These are phyloP conservation scores for Annona squamosa DNA, from an alignment of 164 flowering plant species.

Conservation along the genomic window DNA sequence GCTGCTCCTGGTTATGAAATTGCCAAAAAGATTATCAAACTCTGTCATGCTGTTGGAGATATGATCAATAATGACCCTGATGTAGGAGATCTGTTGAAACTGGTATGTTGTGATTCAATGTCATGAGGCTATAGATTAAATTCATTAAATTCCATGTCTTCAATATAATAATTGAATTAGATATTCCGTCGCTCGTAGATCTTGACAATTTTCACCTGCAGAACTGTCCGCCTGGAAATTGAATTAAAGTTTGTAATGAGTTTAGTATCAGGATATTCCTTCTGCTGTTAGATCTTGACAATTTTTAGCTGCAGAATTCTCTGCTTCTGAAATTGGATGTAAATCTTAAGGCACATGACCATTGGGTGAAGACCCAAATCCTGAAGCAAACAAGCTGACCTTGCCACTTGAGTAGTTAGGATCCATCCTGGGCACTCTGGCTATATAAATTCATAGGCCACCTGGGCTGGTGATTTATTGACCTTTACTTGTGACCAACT, in stretches of 20 bases:
- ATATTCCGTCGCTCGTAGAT: not conserved
- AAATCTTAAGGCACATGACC: not conserved
- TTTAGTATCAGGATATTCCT: not conserved
- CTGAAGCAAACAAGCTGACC: not conserved
- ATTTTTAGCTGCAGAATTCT: not conserved
- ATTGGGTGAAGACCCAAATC: not conserved
- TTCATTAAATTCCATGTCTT: not conserved
- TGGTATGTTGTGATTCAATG: conserved; percentile 22
- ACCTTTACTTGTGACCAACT: not conserved
- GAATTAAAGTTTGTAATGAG: not conserved
- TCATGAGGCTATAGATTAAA: not conserved
- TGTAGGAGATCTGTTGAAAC: conserved; percentile 45
- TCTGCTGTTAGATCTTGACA: not conserved
- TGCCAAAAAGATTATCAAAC: conserved; percentile 51
- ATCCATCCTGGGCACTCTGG: not conserved
- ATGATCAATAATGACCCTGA: conserved; percentile 47
- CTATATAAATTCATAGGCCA: not conserved
- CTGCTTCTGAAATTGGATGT: no score
- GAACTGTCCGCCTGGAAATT: not conserved
- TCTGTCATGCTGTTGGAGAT: conserved; percentile 46
- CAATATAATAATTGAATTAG: not conserved
- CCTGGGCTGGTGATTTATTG: not conserved
- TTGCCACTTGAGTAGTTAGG: not conserved
- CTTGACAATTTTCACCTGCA: not conserved
- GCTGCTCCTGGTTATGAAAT: conserved; percentile 54